Base-by-base conservation (phyloP, 2,329 filamentous ascomycete genomes). In the Huntiella abstrusa region DNA sequence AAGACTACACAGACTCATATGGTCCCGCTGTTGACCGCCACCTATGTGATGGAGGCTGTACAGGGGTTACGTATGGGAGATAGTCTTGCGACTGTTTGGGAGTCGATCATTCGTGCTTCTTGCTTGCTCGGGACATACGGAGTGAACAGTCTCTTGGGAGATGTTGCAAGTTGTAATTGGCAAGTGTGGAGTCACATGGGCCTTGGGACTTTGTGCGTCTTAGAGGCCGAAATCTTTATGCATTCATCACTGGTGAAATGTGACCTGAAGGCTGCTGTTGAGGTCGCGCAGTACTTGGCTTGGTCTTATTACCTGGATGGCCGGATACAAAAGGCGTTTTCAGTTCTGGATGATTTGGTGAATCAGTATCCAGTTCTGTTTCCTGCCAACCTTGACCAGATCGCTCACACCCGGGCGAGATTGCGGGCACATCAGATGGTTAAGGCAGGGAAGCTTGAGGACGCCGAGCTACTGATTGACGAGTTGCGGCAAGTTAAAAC, bases 1-100 rank as follows among this genome's bases (percentile, higher is more conserved):
- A 91, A 91, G 59, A 83, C 88, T 2, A 86, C 79, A 56, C 87
- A 95, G 56, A 75, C 76, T 1, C 83, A 83, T 47, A 87, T 91
- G 74, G 91, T 83, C 74, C 77, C 77, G 45, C 64, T 95, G 2
- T 76, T 88, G 64, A 85, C 82, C 56, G 86, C 84, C 2, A 83
- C 85, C 1, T 65, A 94, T 11, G 67, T 94, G 45, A 86, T 80
- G 54, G 87, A 96, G 60, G 84, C 86, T 2, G 92, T 87, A 58
- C 64, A 92, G 37, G 74, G 74, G 15, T 68, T 95, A 48, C 70
- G 75, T 46, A 80, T 77, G 55, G 85, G 85, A 7, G 73, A 75
- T 62, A 70, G 79, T 56, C 70, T 78, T 47, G 80, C 84, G 2
- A 73, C 63, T 3, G 51, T 58, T 2, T 12, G 19, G 11, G 48